Percentiles rank a stretch among this genome's conserved stretches.
Conservation (phyloP, 768 basidiomycete genomes). For the Symmetrospora coprosmae region DNA sequence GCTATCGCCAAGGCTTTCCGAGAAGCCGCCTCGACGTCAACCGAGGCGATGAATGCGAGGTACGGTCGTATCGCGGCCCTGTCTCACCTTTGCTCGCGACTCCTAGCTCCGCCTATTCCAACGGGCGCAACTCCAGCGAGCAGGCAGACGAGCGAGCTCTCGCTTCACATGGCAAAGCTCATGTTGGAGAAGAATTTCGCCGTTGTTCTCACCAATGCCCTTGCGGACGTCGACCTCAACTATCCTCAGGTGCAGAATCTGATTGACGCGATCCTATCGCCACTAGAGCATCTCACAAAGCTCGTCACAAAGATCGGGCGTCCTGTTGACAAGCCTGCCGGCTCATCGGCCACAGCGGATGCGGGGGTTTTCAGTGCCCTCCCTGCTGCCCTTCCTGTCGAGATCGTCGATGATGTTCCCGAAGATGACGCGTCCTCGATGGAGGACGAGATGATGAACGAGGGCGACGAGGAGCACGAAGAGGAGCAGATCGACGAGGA, state of each 20-base stretch:
- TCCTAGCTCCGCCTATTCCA: constrained; percentile 58
- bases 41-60: constrained; percentile 49
- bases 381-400: background rate
- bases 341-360: constrained; percentile 20
- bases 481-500: constrained; percentile 46
- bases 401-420: constrained; percentile 7
- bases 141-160: constrained; percentile 53
- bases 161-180: constrained; percentile 83
- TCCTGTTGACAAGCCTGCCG: constrained; percentile 35
- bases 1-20: constrained; percentile 73
- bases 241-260: constrained; percentile 78
- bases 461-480: constrained; percentile 47
- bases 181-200: constrained; percentile 99
- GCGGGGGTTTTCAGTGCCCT: background rate
- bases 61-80: constrained; percentile 81
- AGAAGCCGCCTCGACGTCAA: constrained; percentile 48
- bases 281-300: constrained; percentile 79
- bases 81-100: constrained; percentile 69
- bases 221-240: constrained; percentile 87
- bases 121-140: constrained; percentile 37
- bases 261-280: constrained; percentile 73
- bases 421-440: constrained; percentile 43
- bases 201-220: constrained; percentile 64
- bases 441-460: constrained; percentile 36
- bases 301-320: constrained; percentile 97